These are phyloP conservation scores for Podila horticola DNA, from an alignment of 192 early-diverging fungal genomes.

Conservation along the genomic window DNA sequence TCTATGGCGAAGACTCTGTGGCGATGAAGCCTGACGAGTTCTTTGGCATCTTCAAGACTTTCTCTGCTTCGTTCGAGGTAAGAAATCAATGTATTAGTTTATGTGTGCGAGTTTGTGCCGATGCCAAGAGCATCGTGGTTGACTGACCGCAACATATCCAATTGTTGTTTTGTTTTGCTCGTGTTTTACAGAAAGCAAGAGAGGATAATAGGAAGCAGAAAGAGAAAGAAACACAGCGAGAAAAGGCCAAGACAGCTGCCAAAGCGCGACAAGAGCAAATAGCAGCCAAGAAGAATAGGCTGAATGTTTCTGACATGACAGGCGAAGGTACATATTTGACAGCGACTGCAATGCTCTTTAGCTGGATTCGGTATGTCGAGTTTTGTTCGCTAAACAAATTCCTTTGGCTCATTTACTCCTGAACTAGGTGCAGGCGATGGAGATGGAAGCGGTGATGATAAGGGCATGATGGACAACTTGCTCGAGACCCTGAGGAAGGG, in stretches of 20 bases:
- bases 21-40: constrained; percentile 85
- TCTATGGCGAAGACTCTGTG: constrained; percentile 79
- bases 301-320: constrained; percentile 16
- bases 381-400: background rate
- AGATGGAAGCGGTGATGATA: constrained; percentile 63
- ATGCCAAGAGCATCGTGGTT: too few species aligned
- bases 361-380: background rate
- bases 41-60: constrained; percentile 88
- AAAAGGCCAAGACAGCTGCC: constrained; percentile 46
- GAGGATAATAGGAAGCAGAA: constrained; percentile 60
- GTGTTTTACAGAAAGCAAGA: constrained; percentile 57
- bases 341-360: background rate
- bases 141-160: background rate
- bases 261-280: constrained; percentile 47
- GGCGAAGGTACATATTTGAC: constrained; percentile 19
- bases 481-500: constrained; percentile 78
- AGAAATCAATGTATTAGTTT: background rate
- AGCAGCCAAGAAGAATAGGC: constrained; percentile 33
- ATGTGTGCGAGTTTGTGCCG: background rate
- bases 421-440: constrained; percentile 23
- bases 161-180: background rate
- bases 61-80: constrained; percentile 77
- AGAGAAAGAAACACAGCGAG: constrained; percentile 49
- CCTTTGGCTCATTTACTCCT: constrained; percentile 6
- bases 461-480: constrained; percentile 82